phyloP scores from a whole-genome alignment of 1,139 yeast species.

The Geotrichum carabidarum region DNA sequence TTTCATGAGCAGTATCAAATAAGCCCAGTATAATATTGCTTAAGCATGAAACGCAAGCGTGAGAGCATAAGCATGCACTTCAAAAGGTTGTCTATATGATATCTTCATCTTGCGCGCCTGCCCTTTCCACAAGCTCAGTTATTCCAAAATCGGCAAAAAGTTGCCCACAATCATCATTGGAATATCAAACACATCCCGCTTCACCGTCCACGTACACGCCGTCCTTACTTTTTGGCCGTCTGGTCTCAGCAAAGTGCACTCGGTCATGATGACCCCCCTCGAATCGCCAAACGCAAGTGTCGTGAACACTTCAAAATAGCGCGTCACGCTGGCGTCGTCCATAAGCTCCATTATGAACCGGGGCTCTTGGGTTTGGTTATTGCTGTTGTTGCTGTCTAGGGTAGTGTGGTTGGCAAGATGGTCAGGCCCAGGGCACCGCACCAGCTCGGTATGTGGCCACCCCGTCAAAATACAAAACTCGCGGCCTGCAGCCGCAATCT shows the following conservation, averaged over 20 bases:
- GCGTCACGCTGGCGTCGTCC: slow-evolving; percentile 84
- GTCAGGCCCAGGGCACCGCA: slow-evolving; percentile 41
- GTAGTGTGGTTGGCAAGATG: no score
- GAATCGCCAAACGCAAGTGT: slow-evolving; percentile 90
- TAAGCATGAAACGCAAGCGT: no score
- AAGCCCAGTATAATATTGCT: no score
- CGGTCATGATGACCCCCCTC: slow-evolving; percentile 78
- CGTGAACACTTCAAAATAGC: slow-evolving; percentile 79
- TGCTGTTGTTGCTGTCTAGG: no score
- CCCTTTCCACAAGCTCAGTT: background rate
- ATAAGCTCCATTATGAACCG: slow-evolving; percentile 83
- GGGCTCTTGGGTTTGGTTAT: slow-evolving; percentile 24
- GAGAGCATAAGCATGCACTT: no score
- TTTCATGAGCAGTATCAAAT: no score
- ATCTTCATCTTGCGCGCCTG: no score
- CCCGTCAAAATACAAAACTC: slow-evolving; percentile 82
- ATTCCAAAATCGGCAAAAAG: slow-evolving; percentile 20
- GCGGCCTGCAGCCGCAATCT: slow-evolving; percentile 88
- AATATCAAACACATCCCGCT: slow-evolving; percentile 80
- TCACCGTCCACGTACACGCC: slow-evolving; percentile 85
- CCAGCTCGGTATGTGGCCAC: slow-evolving; percentile 48
- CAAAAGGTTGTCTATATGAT: no score
- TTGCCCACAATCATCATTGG: slow-evolving; percentile 98
- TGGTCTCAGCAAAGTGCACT: slow-evolving; percentile 68
- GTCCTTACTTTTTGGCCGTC: slow-evolving; percentile 50